These are phyloP conservation scores for Mesembryanthemum crystallinum DNA, from an alignment of 148 eudicot species.

Conservation along the genomic window DNA sequence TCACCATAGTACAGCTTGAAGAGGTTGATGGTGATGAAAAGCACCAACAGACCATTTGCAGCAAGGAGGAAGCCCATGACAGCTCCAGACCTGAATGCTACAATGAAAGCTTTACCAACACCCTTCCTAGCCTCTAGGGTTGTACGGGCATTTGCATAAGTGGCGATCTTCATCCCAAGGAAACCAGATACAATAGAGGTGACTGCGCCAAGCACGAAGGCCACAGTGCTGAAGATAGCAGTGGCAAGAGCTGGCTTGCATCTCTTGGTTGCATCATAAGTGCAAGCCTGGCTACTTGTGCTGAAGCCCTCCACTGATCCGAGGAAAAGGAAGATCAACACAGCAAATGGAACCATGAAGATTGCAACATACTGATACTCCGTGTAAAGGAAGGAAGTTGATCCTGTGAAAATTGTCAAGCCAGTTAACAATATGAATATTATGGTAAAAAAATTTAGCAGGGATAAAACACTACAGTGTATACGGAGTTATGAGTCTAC, in stretches of 20 bases:
- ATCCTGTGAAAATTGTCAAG: slow-evolving; percentile 45
- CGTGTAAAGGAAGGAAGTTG: slow-evolving; percentile 80
- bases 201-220: slow-evolving; percentile 81
- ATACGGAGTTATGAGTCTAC: background rate
- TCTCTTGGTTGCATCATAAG: slow-evolving; percentile 53
- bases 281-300: slow-evolving; percentile 63
- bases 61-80: slow-evolving; percentile 98
- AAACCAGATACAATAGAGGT: slow-evolving; percentile 86
- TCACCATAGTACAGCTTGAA: slow-evolving; percentile 90
- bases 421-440: background rate
- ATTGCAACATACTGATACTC: slow-evolving; percentile 77
- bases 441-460: background rate
- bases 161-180: slow-evolving; percentile 96
- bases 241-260: slow-evolving; percentile 95
- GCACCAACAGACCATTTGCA: slow-evolving; percentile 84
- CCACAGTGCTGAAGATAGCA: slow-evolving; percentile 74
- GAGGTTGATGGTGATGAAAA: slow-evolving; percentile 66
- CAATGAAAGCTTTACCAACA: slow-evolving; percentile 80
- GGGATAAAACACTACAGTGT: background rate
- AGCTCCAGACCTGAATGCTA: slow-evolving; percentile 93
- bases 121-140: slow-evolving; percentile 97
- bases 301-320: slow-evolving; percentile 98
- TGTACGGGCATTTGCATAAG: slow-evolving; percentile 92
- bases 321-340: slow-evolving; percentile 81
- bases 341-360: slow-evolving; percentile 86